Evolutionary conservation across 257 asterid genomes (phyloP).

Genomic region (Nicotiana otophora): DNA sequence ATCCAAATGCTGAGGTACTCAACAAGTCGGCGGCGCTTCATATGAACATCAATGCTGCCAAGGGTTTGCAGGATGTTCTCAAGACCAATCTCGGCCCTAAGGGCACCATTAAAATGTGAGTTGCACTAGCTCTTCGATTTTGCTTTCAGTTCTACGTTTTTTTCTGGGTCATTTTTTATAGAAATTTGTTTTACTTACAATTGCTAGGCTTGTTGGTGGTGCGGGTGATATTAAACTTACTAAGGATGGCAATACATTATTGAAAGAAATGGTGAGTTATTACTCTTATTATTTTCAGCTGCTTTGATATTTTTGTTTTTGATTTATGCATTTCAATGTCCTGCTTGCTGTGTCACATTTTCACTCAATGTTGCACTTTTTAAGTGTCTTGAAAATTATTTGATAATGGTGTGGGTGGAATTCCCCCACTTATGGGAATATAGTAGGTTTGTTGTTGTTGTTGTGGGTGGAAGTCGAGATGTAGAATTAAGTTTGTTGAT

Average conservation of each 20-base stretch:
- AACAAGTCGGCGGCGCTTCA: constrained; percentile 97
- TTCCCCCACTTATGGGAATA: no score
- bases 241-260: constrained; percentile 90
- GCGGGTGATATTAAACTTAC: constrained; percentile 98
- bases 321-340: neutral
- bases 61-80: constrained; percentile 95
- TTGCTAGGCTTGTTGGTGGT: constrained; percentile 96
- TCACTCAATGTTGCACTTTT: neutral
- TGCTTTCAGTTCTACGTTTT: neutral
- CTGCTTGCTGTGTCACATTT: neutral
- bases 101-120: constrained; percentile 89
- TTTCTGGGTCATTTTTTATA: neutral
- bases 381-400: neutral
- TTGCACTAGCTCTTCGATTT: neutral
- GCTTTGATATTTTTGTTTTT: neutral
- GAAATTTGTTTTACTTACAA: neutral
- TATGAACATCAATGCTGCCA: constrained; percentile 98
- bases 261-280: constrained; percentile 84
- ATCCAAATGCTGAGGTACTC: constrained; percentile 98
- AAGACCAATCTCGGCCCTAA: constrained; percentile 95
- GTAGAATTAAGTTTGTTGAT: neutral
- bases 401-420: neutral
- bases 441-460: no score
- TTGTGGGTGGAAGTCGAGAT: neutral
- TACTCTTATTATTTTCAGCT: neutral